Conservation (phyloP, 148 eudicot genomes). For the Gaultheria prostrata region DNA sequence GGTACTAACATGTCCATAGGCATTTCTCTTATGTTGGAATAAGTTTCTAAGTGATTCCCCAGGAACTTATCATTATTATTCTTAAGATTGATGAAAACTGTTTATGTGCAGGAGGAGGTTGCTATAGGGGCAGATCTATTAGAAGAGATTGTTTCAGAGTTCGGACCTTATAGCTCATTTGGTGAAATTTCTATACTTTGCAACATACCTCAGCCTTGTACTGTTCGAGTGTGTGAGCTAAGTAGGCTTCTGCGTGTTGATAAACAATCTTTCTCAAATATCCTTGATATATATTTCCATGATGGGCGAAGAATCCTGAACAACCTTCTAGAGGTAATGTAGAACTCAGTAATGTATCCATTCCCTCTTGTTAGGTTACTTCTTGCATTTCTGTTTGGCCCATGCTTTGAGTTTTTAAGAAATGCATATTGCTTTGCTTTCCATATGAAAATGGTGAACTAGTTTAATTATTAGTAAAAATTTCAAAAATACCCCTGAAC, state of each 20-base stretch:
- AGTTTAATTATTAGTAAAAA: background rate
- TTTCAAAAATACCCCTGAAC: no score
- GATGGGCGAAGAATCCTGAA: slow-evolving; percentile 70
- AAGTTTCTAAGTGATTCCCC: background rate
- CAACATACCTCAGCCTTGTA: slow-evolving; percentile 85
- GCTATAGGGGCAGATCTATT: slow-evolving; percentile 53
- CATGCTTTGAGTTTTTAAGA: background rate
- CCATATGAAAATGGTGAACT: background rate
- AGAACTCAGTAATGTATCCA: background rate
- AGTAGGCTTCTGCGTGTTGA: slow-evolving; percentile 86
- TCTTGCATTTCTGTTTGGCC: background rate
- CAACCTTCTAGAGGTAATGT: slow-evolving; percentile 76
- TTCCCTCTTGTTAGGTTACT: background rate
- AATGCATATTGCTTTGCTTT: background rate
- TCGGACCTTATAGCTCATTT: slow-evolving; percentile 59
- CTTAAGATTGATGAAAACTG: background rate
- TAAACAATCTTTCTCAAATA: slow-evolving; percentile 76
- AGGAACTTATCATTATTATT: background rate
- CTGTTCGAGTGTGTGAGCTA: slow-evolving; percentile 72
- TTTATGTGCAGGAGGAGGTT: slow-evolving; percentile 65
- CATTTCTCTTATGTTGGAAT: background rate
- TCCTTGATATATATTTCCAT: slow-evolving; percentile 78
- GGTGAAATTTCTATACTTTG: slow-evolving; percentile 84
- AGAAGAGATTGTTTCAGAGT: slow-evolving; percentile 50
- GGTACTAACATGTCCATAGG: background rate